Percentiles rank a stretch among this genome's conserved stretches.
phyloP scores from a whole-genome alignment of 805 yeast species.

The Yamadazyma olivae region DNA sequence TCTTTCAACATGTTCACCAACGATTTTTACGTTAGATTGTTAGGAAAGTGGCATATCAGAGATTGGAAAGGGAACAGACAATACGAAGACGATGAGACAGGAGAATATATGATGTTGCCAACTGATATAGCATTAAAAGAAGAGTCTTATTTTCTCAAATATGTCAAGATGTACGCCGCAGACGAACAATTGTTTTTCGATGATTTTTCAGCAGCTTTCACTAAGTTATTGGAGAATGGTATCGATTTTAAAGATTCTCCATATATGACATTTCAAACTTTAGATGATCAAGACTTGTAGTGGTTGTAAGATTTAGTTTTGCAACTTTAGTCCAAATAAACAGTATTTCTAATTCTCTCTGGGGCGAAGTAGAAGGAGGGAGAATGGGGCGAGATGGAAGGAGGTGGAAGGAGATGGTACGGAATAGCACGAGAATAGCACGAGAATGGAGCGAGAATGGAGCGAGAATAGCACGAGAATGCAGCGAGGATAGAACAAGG shows the following conservation, averaged over 20 bases:
- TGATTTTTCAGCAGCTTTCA: slow-evolving; percentile 47
- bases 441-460: no score
- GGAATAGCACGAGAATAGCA: no score
- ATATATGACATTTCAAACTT: slow-evolving; percentile 54
- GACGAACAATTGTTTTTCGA: slow-evolving; percentile 48
- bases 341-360: no score
- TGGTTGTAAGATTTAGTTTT: no score
- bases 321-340: no score
- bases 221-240: slow-evolving; percentile 45
- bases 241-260: slow-evolving; percentile 43
- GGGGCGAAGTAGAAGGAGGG: no score
- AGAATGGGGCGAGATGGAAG: no score
- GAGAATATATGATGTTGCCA: slow-evolving; percentile 53
- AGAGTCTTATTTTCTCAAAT: slow-evolving; percentile 43
- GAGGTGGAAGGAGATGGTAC: no score
- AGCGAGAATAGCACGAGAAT: no score
- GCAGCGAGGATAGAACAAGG: no score
- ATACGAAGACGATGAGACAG: slow-evolving; percentile 37
- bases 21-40: slow-evolving; percentile 36
- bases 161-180: slow-evolving; percentile 46
- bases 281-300: slow-evolving; percentile 59
- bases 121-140: slow-evolving; percentile 53
- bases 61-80: slow-evolving; percentile 41
- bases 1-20: slow-evolving; percentile 39
- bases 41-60: slow-evolving; percentile 52